These are phyloP conservation scores for Suillus plorans DNA, from an alignment of 768 basidiomycete genomes.

Conservation along the genomic window DNA sequence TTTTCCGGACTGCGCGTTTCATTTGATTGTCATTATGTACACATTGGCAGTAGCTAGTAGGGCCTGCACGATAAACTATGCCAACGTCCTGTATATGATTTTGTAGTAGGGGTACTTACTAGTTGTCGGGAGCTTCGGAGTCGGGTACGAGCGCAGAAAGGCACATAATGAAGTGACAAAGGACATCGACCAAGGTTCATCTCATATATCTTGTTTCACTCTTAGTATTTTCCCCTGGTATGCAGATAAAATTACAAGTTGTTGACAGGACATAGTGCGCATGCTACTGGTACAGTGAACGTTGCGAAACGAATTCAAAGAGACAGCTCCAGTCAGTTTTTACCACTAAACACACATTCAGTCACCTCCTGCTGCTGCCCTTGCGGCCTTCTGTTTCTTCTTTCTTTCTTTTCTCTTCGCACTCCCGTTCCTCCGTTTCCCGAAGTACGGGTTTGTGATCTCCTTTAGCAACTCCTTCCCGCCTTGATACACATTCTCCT, in stretches of 20 bases:
- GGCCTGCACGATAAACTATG: too few species aligned
- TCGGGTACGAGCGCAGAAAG: too few species aligned
- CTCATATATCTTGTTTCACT: too few species aligned
- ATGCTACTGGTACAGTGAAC: not conserved
- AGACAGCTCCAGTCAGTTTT: not conserved
- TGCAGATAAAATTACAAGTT: not conserved
- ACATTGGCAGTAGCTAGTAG: too few species aligned
- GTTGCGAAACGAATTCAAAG: not conserved
- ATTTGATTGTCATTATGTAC: too few species aligned
- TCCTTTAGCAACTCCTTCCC: constrained; percentile 22
- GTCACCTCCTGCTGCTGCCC: not conserved
- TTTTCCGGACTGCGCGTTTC: too few species aligned
- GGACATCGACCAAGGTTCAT: too few species aligned
- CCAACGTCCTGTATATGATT: too few species aligned
- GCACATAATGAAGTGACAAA: too few species aligned
- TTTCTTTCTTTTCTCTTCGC: constrained; percentile 17
- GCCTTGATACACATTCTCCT: constrained; percentile 24
- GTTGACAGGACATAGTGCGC: not conserved
- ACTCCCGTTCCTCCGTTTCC: constrained; percentile 20
- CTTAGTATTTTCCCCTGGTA: too few species aligned
- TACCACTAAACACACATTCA: not conserved
- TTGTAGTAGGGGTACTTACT: too few species aligned
- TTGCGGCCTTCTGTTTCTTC: constrained; percentile 15
- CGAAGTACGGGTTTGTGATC: constrained; percentile 18
- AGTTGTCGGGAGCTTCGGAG: too few species aligned